phyloP scores from a whole-genome alignment of 1,284 basidiomycete species.

The Pyrrhoderma noxium region DNA sequence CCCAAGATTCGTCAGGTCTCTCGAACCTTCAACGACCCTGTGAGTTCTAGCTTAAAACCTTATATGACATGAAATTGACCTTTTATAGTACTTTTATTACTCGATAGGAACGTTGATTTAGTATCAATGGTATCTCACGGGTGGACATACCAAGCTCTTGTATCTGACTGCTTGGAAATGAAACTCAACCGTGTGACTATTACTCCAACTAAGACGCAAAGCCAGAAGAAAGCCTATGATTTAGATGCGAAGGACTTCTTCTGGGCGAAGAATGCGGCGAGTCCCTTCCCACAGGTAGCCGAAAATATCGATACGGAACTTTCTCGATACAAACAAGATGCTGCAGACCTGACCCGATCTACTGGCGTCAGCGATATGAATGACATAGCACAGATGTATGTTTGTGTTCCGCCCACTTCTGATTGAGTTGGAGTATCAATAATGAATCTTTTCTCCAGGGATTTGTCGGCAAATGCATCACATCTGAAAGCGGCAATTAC shows the following conservation, averaged over 20 bases:
- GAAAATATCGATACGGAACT: conserved; percentile 95
- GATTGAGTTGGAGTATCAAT: neutral
- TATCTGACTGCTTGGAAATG: conserved; percentile 96
- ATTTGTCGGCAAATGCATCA: conserved; percentile 90
- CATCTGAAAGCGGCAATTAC: conserved; percentile 98
- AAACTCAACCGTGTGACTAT: conserved; percentile 94
- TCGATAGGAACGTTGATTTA: conserved; percentile 94
- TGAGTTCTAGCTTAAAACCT: conserved; percentile 35
- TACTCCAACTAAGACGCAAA: conserved; percentile 35
- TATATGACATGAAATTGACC: conserved; percentile 3
- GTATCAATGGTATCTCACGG: conserved; percentile 95
- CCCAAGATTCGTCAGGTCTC: conserved; percentile 62
- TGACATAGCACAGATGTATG: conserved; percentile 89
- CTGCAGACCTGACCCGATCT: conserved; percentile 93
- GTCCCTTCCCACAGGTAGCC: conserved; percentile 97
- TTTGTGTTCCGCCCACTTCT: conserved; percentile 1
- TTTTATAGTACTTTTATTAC: conserved; percentile 74
- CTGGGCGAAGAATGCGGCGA: conserved; percentile 94
- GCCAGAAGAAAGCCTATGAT: conserved; percentile 88
- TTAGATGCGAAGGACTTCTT: conserved; percentile 99
- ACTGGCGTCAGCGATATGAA: conserved; percentile 96
- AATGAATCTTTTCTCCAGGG: conserved; percentile 39
- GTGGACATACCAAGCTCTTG: conserved; percentile 99
- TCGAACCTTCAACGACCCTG: conserved; percentile 79
- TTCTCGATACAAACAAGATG: conserved; percentile 93